These are phyloP conservation scores for Citrus inodora DNA, from an alignment of 345 rosid genomes.

Conservation along the genomic window DNA sequence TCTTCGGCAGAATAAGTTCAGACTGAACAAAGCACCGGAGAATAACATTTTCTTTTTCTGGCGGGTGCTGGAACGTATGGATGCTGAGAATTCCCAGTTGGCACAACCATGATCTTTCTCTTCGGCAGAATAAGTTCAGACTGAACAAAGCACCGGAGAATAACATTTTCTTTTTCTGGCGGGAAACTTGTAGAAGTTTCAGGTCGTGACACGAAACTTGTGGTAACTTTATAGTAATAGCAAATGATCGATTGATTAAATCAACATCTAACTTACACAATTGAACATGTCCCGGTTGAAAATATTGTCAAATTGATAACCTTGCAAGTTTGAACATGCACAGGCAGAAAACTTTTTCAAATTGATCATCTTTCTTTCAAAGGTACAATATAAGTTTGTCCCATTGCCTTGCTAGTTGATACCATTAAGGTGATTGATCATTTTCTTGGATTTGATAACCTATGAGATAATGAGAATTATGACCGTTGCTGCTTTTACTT, in stretches of 20 bases:
- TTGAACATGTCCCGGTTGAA: background rate
- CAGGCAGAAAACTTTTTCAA: no score
- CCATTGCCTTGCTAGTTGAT: background rate
- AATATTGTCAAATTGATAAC: background rate
- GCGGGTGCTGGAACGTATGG: constrained; percentile 63
- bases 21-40: background rate
- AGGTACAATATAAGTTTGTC: background rate
- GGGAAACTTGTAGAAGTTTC: no score
- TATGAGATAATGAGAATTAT: background rate
- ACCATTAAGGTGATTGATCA: background rate
- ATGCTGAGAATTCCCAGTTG: constrained; percentile 50
- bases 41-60: no score
- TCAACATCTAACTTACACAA: background rate
- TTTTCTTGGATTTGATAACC: background rate
- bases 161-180: no score
- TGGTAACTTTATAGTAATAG: background rate
- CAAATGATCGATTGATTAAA: background rate
- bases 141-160: background rate
- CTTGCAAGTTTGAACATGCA: background rate
- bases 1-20: background rate
- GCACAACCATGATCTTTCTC: constrained; percentile 6
- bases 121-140: background rate
- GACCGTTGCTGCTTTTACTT: background rate
- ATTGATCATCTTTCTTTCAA: background rate
- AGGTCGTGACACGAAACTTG: no score